phyloP scores from a whole-genome alignment of 2,329 filamentous ascomycete genomes.

The Diaporthe caulivora region DNA sequence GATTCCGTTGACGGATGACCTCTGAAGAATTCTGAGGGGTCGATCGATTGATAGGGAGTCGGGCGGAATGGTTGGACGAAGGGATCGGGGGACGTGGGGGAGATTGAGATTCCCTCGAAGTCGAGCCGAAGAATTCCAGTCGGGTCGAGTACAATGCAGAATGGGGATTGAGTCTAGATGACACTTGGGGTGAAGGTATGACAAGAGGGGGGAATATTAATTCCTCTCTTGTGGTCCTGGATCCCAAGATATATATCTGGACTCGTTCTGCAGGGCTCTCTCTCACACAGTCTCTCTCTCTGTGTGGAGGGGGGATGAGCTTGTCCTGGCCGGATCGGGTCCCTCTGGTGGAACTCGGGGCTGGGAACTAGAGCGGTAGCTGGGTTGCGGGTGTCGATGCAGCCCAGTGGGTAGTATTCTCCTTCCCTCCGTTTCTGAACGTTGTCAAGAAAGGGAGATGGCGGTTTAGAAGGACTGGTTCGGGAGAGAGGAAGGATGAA shows the following conservation, averaged over 20 bases:
- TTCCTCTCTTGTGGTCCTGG: slow-evolving; percentile 35
- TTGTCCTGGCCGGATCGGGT: slow-evolving; percentile 36
- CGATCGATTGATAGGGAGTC: slow-evolving; percentile 32
- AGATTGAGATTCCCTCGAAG: slow-evolving; percentile 57
- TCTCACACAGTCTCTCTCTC: not conserved
- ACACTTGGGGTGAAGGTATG: slow-evolving; percentile 36
- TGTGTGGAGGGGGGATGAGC: slow-evolving; percentile 36
- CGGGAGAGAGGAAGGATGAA: slow-evolving; percentile 55
- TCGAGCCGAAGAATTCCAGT: slow-evolving; percentile 58
- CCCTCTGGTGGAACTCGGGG: slow-evolving; percentile 47
- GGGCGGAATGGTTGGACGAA: slow-evolving; percentile 46
- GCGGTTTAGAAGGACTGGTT: slow-evolving; percentile 59
- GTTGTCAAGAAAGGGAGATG: slow-evolving; percentile 47
- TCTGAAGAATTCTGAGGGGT: slow-evolving; percentile 30
- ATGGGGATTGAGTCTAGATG: slow-evolving; percentile 34
- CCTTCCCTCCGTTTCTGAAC: slow-evolving; percentile 50
- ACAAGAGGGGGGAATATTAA: slow-evolving; percentile 35
- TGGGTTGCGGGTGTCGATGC: slow-evolving; percentile 37
- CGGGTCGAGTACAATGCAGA: slow-evolving; percentile 40
- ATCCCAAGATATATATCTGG: slow-evolving; percentile 32
- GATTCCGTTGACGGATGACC: slow-evolving; percentile 34
- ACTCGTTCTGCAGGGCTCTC: slow-evolving; percentile 38
- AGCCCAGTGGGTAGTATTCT: slow-evolving; percentile 45
- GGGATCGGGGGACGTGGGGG: slow-evolving; percentile 50
- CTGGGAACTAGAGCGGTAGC: slow-evolving; percentile 30